phyloP scores from a whole-genome alignment of 306 rosid genomes.

The Geum urbanum region DNA sequence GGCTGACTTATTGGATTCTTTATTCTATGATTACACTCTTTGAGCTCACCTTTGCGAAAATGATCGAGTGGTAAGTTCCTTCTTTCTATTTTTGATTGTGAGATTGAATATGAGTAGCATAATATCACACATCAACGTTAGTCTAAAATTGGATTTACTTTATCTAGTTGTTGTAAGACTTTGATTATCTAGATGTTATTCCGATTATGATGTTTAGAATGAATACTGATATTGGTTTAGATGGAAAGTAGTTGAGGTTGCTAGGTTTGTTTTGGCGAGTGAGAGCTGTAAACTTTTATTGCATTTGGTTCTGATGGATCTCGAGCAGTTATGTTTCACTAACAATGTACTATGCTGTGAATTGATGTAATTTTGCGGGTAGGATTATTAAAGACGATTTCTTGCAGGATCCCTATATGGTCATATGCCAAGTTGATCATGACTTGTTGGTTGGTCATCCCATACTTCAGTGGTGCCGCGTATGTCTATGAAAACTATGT shows the following conservation, averaged over 20 bases:
- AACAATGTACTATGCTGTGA: too few species aligned
- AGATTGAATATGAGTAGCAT: not conserved
- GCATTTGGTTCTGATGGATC: not conserved
- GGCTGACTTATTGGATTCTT: conserved; percentile 98
- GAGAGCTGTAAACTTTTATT: not conserved
- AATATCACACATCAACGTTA: not conserved
- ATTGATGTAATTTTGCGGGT: not conserved
- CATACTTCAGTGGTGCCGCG: conserved; percentile 90
- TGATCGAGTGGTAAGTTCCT: conserved; percentile 68
- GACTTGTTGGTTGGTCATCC: conserved; percentile 91
- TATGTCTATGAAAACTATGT: conserved; percentile 85
- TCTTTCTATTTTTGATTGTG: conserved; percentile 1
- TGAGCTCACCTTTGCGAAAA: conserved; percentile 83
- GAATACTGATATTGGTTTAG: not conserved
- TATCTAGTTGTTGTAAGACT: not conserved
- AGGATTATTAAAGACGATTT: too few species aligned
- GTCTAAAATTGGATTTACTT: not conserved
- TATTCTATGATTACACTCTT: conserved; percentile 85
- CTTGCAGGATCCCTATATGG: conserved; percentile 87
- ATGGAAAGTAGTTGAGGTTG: not conserved
- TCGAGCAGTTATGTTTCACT: not conserved
- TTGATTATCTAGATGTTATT: not conserved
- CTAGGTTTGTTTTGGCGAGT: not conserved
- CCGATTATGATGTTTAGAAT: not conserved
- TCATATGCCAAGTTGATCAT: conserved; percentile 79